phyloP scores from a whole-genome alignment of 768 basidiomycete species.

The Pleurotus tuoliensis region DNA sequence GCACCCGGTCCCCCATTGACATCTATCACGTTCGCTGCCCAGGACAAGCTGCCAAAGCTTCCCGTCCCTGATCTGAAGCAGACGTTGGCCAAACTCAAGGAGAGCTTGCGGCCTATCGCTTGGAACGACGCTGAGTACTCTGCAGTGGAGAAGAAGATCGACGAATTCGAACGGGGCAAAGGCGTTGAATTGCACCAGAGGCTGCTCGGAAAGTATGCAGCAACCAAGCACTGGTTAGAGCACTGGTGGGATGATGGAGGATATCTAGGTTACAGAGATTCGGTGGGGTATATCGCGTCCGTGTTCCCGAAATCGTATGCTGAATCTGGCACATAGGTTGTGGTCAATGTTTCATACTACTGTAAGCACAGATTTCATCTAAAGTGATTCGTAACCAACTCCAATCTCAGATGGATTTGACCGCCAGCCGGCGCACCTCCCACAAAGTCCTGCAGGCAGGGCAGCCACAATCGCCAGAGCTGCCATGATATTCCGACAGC shows the following conservation, averaged over 20 bases:
- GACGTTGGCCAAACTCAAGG: constrained; percentile 67
- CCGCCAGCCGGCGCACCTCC: constrained; percentile 56
- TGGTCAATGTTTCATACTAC: constrained; percentile 93
- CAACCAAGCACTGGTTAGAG: constrained; percentile 79
- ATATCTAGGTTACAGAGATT: constrained; percentile 84
- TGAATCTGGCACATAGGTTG: constrained; percentile 42
- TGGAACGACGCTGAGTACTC: constrained; percentile 56
- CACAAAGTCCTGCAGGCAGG: constrained; percentile 54
- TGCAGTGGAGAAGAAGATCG: constrained; percentile 56
- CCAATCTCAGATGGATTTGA: constrained; percentile 67
- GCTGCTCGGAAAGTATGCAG: constrained; percentile 50
- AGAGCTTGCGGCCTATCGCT: constrained; percentile 71
- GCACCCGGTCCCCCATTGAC: constrained; percentile 55
- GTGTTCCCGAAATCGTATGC: not conserved
- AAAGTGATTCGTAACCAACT: not conserved
- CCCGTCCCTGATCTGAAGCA: constrained; percentile 69
- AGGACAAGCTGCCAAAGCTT: constrained; percentile 61
- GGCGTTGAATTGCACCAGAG: constrained; percentile 61
- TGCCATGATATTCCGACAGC: constrained; percentile 70
- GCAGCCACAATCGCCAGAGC: constrained; percentile 71
- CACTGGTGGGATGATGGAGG: constrained; percentile 91
- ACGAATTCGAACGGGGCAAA: constrained; percentile 49
- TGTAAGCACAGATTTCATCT: constrained; percentile 41
- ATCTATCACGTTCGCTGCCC: constrained; percentile 62
- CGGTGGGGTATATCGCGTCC: constrained; percentile 40